Percentiles rank a stretch among this genome's conserved stretches.
phyloP scores from a whole-genome alignment of 371 early-diverging fungal genomes.

The Capillidium heterosporum region DNA sequence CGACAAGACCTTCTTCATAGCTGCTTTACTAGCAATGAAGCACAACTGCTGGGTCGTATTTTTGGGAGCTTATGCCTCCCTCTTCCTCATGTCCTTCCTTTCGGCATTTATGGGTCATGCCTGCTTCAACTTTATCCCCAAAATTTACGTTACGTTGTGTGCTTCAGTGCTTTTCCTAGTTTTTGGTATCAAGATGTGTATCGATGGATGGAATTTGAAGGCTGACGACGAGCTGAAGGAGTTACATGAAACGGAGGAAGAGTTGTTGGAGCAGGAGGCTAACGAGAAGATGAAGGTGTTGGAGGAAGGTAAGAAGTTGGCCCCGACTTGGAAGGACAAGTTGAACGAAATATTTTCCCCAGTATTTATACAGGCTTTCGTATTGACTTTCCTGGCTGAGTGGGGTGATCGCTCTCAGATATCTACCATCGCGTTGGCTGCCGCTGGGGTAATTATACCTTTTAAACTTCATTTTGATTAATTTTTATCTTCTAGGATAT shows the following conservation, averaged over 20 bases:
- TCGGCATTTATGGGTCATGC: slow-evolving; percentile 82
- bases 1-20: slow-evolving; percentile 94
- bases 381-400: slow-evolving; percentile 88
- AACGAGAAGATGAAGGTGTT: slow-evolving; percentile 31
- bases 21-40: slow-evolving; percentile 92
- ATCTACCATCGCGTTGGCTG: slow-evolving; percentile 85
- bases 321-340: slow-evolving; percentile 11
- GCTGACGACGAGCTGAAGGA: slow-evolving; percentile 56
- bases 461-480: background rate
- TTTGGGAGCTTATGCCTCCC: slow-evolving; percentile 65
- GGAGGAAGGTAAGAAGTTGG: slow-evolving; percentile 13
- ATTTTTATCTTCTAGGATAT: slow-evolving; percentile 34
- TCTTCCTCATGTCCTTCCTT: slow-evolving; percentile 82
- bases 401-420: slow-evolving; percentile 95
- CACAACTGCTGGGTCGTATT: slow-evolving; percentile 74
- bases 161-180: slow-evolving; percentile 72
- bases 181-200: slow-evolving; percentile 78
- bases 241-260: slow-evolving; percentile 29
- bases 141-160: slow-evolving; percentile 58
- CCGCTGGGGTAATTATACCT: slow-evolving; percentile 46
- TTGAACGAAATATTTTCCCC: slow-evolving; percentile 47
- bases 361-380: slow-evolving; percentile 83
- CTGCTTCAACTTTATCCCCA: slow-evolving; percentile 67
- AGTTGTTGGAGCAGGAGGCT: slow-evolving; percentile 32
- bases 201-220: slow-evolving; percentile 72